These are phyloP conservation scores for Claviceps maximensis DNA, from an alignment of 2,329 filamentous ascomycete genomes.

Conservation along the genomic window DNA sequence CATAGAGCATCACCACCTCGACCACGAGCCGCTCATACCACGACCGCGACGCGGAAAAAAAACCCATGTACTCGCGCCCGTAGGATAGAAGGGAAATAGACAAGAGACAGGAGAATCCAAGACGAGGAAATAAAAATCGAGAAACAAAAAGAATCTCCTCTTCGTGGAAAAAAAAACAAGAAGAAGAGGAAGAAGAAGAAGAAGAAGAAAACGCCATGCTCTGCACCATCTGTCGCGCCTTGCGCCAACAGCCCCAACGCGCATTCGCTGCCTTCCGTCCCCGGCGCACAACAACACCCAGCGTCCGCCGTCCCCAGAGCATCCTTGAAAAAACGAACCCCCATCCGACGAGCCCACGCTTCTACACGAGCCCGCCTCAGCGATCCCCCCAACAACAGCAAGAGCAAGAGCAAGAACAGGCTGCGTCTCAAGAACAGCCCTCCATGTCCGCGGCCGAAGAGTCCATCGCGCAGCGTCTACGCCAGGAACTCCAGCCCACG, in stretches of 20 bases:
- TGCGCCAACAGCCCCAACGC: neutral
- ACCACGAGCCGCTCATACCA: too few relatives aligned
- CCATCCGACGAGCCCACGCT: neutral
- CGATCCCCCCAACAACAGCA: neutral
- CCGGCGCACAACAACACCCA: neutral
- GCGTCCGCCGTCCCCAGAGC: neutral
- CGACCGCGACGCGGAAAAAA: too few relatives aligned
- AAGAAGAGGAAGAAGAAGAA: neutral
- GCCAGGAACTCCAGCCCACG: conserved; percentile 35
- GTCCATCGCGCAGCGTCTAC: conserved; percentile 42
- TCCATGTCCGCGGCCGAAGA: conserved; percentile 38
- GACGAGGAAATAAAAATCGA: neutral
- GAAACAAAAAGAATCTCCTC: too few relatives aligned
- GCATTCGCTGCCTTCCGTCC: too few relatives aligned
- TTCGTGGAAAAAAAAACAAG: too few relatives aligned
- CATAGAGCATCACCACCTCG: too few relatives aligned
- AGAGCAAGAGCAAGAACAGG: neutral
- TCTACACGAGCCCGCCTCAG: neutral
- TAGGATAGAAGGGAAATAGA: too few relatives aligned
- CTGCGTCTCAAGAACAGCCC: neutral
- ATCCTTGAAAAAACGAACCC: neutral
- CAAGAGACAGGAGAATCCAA: too few relatives aligned
- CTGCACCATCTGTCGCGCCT: neutral
- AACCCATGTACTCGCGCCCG: too few relatives aligned
- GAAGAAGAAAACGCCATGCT: neutral